Evolutionary conservation across 169 alveolate species (phyloP).

Genomic region (Cryptosporidium bovis): DNA sequence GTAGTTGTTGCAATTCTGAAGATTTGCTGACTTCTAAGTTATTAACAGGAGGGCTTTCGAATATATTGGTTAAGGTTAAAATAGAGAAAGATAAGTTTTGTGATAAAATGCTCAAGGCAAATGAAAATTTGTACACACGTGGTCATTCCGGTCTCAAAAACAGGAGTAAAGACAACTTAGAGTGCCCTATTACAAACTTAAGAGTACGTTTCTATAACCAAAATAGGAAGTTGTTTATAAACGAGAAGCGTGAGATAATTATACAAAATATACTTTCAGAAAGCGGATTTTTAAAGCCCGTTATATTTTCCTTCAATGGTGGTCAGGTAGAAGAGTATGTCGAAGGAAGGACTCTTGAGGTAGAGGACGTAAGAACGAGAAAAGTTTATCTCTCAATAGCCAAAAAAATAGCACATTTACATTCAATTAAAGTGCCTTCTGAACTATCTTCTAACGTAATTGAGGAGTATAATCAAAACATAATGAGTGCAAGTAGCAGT

Average conservation of each 20-base stretch:
- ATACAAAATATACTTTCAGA: slow-evolving; percentile 47
- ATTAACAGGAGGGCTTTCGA: slow-evolving; percentile 62
- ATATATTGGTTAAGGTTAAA: slow-evolving; percentile 23
- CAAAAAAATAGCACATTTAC: slow-evolving; percentile 40
- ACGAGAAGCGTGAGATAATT: slow-evolving; percentile 47
- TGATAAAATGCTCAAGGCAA: slow-evolving; percentile 10
- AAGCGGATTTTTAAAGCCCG: slow-evolving; percentile 32
- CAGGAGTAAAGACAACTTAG: neutral
- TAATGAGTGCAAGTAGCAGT: neutral
- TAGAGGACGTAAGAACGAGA: slow-evolving; percentile 56
- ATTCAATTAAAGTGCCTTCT: slow-evolving; percentile 27
- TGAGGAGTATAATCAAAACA: slow-evolving; percentile 1
- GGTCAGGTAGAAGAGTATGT: slow-evolving; percentile 68
- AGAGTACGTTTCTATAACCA: slow-evolving; percentile 38
- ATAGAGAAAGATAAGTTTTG: slow-evolving; percentile 35
- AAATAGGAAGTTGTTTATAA: slow-evolving; percentile 44
- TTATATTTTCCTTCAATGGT: slow-evolving; percentile 39
- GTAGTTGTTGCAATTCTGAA: slow-evolving; percentile 31
- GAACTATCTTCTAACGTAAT: slow-evolving; percentile 3
- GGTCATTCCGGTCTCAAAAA: too few species aligned
- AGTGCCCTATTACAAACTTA: neutral
- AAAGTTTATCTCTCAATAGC: slow-evolving; percentile 14
- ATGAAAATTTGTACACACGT: too few species aligned
- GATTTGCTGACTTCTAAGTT: neutral
- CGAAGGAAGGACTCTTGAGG: slow-evolving; percentile 46